Evolutionary conservation across 257 asterid species (phyloP).

Genomic region (Petunia secreta): DNA sequence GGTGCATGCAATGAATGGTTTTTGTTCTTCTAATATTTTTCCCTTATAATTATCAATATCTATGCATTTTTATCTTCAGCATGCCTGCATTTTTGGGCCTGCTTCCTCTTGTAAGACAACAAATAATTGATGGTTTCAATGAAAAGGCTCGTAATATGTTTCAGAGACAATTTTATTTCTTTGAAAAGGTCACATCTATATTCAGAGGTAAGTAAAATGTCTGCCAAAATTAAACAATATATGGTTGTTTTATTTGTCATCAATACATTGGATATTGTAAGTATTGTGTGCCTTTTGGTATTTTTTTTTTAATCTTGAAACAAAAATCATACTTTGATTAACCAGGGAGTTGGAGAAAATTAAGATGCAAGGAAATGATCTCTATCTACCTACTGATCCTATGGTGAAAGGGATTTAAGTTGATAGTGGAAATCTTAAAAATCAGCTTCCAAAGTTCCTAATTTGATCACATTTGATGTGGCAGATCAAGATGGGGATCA

Average conservation of each 20-base stretch:
- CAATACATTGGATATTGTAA: constrained; percentile 23
- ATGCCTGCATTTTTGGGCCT: constrained; percentile 63
- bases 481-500: too few species aligned
- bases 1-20: too few species aligned
- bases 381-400: constrained; percentile 88
- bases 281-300: neutral
- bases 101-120: constrained; percentile 77
- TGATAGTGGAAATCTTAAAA: constrained; percentile 91
- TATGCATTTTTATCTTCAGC: constrained; percentile 52
- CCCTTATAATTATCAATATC: too few species aligned
- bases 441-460: constrained; percentile 97
- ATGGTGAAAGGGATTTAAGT: constrained; percentile 80
- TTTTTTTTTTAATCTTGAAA: neutral
- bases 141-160: constrained; percentile 73
- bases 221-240: constrained; percentile 88
- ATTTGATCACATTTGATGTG: constrained; percentile 92
- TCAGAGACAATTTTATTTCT: constrained; percentile 87
- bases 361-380: constrained; percentile 70
- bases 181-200: constrained; percentile 94
- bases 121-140: constrained; percentile 74
- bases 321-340: constrained; percentile 20
- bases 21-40: too few species aligned
- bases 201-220: constrained; percentile 84
- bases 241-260: constrained; percentile 91
- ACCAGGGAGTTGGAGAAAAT: constrained; percentile 90